phyloP scores from a whole-genome alignment of 306 rosid genomes.

The Psophocarpus tetragonolobus region DNA sequence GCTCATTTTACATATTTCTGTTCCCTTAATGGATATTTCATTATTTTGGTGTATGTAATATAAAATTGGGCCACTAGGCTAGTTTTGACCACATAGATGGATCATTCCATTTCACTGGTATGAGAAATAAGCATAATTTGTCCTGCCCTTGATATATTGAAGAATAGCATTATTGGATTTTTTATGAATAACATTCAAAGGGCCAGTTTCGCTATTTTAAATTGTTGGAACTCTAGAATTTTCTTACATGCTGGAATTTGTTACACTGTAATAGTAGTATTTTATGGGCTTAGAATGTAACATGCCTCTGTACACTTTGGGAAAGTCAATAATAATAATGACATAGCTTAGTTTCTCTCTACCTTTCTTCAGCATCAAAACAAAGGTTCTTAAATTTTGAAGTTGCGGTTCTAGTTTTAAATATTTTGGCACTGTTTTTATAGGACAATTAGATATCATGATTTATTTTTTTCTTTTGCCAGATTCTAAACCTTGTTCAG shows the following conservation, averaged over 20 bases:
- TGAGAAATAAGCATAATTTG: not conserved
- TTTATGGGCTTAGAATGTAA: slow-evolving; percentile 6
- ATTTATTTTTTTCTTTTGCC: not conserved
- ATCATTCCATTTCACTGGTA: not conserved
- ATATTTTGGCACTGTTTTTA: slow-evolving; percentile 26
- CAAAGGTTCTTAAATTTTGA: not conserved
- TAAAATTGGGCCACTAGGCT: not conserved
- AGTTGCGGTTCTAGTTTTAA: slow-evolving; percentile 15
- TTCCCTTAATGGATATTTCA: not conserved
- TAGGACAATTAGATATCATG: slow-evolving; percentile 3
- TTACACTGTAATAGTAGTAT: not conserved
- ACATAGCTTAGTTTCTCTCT: not conserved
- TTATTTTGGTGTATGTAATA: not conserved
- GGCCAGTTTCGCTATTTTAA: not conserved
- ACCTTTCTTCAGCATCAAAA: slow-evolving; percentile 11
- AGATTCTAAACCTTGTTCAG: slow-evolving; percentile 47
- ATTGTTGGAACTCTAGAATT: not conserved
- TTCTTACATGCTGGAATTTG: slow-evolving; percentile 1
- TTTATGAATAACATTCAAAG: not conserved
- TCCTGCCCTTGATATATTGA: not conserved
- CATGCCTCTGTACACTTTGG: slow-evolving; percentile 5
- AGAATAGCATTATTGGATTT: not conserved
- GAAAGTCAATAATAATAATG: not conserved
- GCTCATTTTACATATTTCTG: not conserved
- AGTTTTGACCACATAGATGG: slow-evolving; percentile 5